A percentile compares a stretch with the other conserved stretches of the same genome.
These are phyloP conservation scores for Leishmania amazonensis DNA, from an alignment of 208 protist genomes.

Conservation along the genomic window DNA sequence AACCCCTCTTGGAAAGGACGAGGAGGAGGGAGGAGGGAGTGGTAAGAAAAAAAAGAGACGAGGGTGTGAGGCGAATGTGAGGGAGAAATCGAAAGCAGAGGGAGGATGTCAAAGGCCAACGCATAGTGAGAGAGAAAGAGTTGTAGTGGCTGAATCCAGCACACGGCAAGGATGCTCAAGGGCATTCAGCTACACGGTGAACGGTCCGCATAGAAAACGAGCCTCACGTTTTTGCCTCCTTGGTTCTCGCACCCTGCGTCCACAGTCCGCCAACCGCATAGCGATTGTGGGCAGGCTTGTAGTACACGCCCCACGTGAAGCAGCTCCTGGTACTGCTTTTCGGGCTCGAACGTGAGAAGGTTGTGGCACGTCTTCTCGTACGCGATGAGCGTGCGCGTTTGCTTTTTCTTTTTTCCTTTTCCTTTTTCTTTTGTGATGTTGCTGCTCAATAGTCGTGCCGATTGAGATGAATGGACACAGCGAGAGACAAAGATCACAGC, in stretches of 20 bases:
- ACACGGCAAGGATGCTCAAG: not conserved
- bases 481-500: not conserved
- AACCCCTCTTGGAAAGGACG: not conserved
- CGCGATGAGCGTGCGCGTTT: not conserved
- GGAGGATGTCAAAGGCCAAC: not conserved
- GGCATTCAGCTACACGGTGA: not conserved
- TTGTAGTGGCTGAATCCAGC: not conserved
- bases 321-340: not conserved
- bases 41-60: not conserved
- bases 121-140: not conserved
- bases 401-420: not conserved
- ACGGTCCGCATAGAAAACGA: not conserved
- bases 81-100: not conserved
- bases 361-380: not conserved
- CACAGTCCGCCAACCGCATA: not conserved
- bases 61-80: not conserved
- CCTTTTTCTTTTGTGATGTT: not conserved
- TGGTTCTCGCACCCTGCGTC: not conserved
- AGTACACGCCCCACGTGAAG: not conserved
- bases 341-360: not conserved
- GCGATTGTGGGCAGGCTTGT: not conserved
- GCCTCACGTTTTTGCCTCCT: not conserved
- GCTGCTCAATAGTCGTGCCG: not conserved
- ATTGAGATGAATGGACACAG: not conserved
- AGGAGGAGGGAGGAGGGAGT: not conserved